Evolutionary conservation across 2,329 filamentous ascomycete genomes (phyloP).

Genomic region (Cryphonectria parasitica): DNA sequence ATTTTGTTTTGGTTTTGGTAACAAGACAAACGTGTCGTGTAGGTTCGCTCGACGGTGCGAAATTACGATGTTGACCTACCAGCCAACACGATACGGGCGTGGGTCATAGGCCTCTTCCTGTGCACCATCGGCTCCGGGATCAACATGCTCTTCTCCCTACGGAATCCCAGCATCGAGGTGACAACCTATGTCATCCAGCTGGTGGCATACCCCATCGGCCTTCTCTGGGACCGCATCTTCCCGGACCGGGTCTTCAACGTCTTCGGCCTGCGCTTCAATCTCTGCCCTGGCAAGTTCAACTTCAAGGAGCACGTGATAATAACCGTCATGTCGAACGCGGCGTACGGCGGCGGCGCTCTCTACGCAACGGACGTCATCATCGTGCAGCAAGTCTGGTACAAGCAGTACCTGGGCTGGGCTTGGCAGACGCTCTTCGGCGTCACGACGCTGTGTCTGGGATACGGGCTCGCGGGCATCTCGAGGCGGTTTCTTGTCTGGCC

Average conservation of each 20-base stretch:
- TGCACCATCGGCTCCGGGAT: slow-evolving; percentile 65
- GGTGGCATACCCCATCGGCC: slow-evolving; percentile 62
- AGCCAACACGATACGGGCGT: slow-evolving; percentile 67
- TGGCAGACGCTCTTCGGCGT: slow-evolving; percentile 61
- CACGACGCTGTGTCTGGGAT: slow-evolving; percentile 66
- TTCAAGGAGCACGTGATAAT: slow-evolving; percentile 66
- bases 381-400: slow-evolving; percentile 60
- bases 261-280: slow-evolving; percentile 58
- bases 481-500: slow-evolving; percentile 64
- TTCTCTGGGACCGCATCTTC: slow-evolving; percentile 58
- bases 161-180: slow-evolving; percentile 62
- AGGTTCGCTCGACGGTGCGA: slow-evolving; percentile 67
- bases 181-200: slow-evolving; percentile 67
- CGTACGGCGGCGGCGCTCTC: slow-evolving; percentile 60
- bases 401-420: slow-evolving; percentile 49
- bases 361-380: slow-evolving; percentile 58
- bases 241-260: slow-evolving; percentile 56
- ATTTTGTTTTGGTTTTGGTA: background rate
- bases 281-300: slow-evolving; percentile 62
- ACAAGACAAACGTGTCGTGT: slow-evolving; percentile 28
- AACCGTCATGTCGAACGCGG: slow-evolving; percentile 63
- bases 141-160: slow-evolving; percentile 64
- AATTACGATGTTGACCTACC: slow-evolving; percentile 68
- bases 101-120: slow-evolving; percentile 63
- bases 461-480: slow-evolving; percentile 63